phyloP scores from a whole-genome alignment of 2,329 filamentous ascomycete genomes.

The Ophiostoma perfectum region DNA sequence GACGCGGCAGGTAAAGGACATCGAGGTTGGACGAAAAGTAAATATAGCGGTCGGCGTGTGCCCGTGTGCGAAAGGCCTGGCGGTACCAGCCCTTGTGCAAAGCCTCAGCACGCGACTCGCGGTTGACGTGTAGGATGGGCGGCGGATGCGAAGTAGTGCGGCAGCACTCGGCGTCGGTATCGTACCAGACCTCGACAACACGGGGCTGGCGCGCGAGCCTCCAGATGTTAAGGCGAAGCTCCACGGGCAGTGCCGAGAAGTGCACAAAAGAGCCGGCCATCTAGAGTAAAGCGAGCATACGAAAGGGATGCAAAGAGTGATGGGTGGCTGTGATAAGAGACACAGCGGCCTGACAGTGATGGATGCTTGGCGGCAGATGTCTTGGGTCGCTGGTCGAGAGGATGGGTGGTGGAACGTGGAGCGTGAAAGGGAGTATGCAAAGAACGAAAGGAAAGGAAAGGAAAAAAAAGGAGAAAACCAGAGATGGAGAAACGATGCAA shows the following conservation, averaged over 20 bases:
- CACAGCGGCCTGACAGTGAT: neutral
- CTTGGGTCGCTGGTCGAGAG: neutral
- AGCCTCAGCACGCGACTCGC: conserved; percentile 41
- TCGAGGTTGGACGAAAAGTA: conserved; percentile 38
- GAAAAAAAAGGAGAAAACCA: neutral
- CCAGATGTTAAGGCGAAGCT: conserved; percentile 41
- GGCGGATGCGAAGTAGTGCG: conserved; percentile 37
- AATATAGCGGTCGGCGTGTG: conserved; percentile 31
- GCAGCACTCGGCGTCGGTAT: conserved; percentile 35
- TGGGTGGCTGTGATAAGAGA: neutral
- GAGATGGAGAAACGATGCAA: neutral
- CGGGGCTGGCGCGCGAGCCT: conserved; percentile 35
- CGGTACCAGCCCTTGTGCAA: conserved; percentile 35
- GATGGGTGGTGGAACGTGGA: neutral
- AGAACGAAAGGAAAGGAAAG: neutral
- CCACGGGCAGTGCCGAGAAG: conserved; percentile 36
- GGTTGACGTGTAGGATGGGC: conserved; percentile 38
- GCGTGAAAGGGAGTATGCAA: neutral
- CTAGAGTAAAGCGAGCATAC: too few relatives aligned
- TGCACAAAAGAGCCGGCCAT: conserved; percentile 28
- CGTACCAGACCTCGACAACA: conserved; percentile 40
- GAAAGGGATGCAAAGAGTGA: neutral
- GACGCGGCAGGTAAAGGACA: conserved; percentile 38
- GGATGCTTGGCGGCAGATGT: neutral
- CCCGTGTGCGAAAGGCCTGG: conserved; percentile 34